Base-by-base conservation (phyloP, 2,329 filamentous ascomycete genomes). In the Ophiostoma triangulosporum region DNA sequence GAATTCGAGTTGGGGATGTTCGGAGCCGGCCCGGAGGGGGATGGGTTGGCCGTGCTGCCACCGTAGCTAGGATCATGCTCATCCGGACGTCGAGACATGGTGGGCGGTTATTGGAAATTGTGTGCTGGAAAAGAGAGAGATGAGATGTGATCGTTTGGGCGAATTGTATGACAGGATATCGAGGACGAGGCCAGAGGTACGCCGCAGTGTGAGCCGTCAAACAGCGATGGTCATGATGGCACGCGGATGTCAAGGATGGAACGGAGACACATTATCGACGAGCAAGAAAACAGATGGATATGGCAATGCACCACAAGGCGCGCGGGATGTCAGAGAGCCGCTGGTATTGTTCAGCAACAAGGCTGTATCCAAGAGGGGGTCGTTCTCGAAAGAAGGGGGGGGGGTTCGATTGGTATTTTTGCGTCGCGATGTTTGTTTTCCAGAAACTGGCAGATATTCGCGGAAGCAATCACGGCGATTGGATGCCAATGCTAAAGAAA, bases 61-160 rank as follows among this genome's bases (percentile, higher is more conserved):
- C 50, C 54, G 38, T 54, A 55, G 36, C 54, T 46, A 12, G 38
- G 20, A 11, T 53, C 54, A 43, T 36, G 11, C 11, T 54, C 53
- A 29, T 62, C 55, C 62, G 60, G 35, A 67, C 64, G 46, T 69
- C 68, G 27, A 22, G 51, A 43, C 54, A 56, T 56, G 38, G 20
- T 49, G 40, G 24, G 24, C 24, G 26, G 24, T 17, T 35, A 22
- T 14, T n/a, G n/a, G 15, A 3, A 24, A 43, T 9, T 32, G 33
- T 27, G 20, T 14, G n/a, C 20, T 3, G 20, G 22, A 11, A 7
- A 17, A 26, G 17, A 32, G 12, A 32, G 15, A 11, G 24, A n/a
- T 1, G 17, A 7, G 17, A 36, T 36, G 35, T n/a, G 20, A 5
- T 12, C 6, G 20, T 22, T 31, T 31, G n/a, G n/a, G n/a, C n/a